Base-by-base conservation (phyloP, 179 eudicot species). In the Monotropa hypopitys region DNA sequence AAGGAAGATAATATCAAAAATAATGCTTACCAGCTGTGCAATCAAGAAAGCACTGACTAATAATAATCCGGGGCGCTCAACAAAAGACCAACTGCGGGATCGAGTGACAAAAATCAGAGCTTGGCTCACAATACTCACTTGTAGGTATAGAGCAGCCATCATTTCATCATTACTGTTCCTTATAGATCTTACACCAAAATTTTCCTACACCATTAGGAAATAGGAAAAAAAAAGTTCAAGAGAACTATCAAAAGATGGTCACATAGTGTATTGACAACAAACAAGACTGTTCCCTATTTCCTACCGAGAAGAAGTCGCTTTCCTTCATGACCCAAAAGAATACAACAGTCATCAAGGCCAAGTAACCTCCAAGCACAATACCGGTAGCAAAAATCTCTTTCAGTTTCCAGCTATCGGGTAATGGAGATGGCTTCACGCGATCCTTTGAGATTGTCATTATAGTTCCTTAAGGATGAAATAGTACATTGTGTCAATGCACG, bases 361-460 rank as follows among this genome's bases (percentile, higher is more conserved):
- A 82, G 80, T 92, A 94, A 53, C 89, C 78, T 28, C 98, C 97
- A 16, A 94, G 93, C 68, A 94, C 87, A 47, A 89, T 50, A 3
- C 98, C 98, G 1, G 93, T 92, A 77, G 85, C 88, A 32, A 94
- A 94, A 77, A 94, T 94, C 72, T 94, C 98, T 69, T 86, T 88
- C 74, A 94, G 91, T 85, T 90, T 94, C 98, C 98, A 94, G 7
- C 92, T 86, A 78, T 93, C 95, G 0, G 98, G 96, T 35, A 89
- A 65, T 0, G 97, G 98, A 40, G 98, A 94, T 18, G 98, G 97
- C 85, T 89, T 90, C 66, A 94, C 98, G 72, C 97, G 84, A 76
- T 94, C 97, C 79, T 90, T 94, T 1, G 98, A 94, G 46, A 94
- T 94, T 69, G 97, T 94, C 98, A 94, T 94, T 80, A 94, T 94